A percentile compares a stretch with the other conserved stretches of the same genome.
Evolutionary conservation across 2,329 filamentous ascomycete species (phyloP).

Genomic region (Colletotrichum sp.): DNA sequence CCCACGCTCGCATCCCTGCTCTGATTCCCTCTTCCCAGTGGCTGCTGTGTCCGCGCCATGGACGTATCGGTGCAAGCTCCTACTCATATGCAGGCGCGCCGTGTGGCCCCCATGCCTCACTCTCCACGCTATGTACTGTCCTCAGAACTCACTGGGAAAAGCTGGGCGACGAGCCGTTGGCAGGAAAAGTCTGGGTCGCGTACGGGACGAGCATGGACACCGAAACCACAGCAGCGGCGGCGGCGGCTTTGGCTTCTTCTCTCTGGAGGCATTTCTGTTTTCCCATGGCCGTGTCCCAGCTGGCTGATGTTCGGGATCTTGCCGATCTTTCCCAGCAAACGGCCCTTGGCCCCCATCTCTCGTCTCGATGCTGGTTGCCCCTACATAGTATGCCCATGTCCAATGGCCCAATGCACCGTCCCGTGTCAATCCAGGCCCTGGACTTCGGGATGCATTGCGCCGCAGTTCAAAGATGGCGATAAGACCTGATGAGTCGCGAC

Average conservation of each 20-base stretch:
- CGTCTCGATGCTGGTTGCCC: not conserved
- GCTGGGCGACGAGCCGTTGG: not conserved
- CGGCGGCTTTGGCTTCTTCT: slow-evolving; percentile 9
- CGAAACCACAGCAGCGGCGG: not conserved
- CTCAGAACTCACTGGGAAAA: not conserved
- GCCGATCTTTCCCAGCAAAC: not conserved
- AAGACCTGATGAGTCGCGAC: not conserved
- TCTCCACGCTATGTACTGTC: not conserved
- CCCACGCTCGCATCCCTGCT: not conserved
- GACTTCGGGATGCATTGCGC: slow-evolving; percentile 3
- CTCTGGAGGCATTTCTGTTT: slow-evolving; percentile 12
- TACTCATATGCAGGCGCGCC: not conserved
- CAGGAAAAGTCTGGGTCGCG: not conserved
- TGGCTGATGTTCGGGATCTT: not conserved
- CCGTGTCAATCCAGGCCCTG: not conserved
- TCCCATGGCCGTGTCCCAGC: not conserved
- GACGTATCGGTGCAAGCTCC: not conserved
- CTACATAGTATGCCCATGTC: not conserved
- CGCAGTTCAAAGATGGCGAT: not conserved
- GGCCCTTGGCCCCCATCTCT: not conserved
- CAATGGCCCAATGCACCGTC: not conserved
- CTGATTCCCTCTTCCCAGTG: not conserved
- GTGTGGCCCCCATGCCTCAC: not conserved
- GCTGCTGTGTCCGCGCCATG: not conserved
- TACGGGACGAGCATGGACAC: not conserved